A percentile compares a stretch with the other conserved stretches of the same genome.
phyloP scores from a whole-genome alignment of 2,329 filamentous ascomycete genomes.

The Stagonosporopsis rhizophila region DNA sequence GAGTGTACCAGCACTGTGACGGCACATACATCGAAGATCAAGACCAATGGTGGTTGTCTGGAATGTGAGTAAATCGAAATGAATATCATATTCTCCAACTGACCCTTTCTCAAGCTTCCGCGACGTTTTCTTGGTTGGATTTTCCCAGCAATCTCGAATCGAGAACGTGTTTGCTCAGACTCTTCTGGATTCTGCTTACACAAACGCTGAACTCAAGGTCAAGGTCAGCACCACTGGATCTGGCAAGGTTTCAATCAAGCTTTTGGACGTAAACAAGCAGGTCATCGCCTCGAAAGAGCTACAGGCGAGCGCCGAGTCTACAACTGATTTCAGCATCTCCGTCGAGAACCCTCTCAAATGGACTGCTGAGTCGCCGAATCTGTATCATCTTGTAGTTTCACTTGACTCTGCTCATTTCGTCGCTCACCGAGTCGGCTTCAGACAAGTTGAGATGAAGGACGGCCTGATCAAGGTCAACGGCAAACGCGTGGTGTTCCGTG shows the following conservation, averaged over 20 bases:
- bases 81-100: background rate
- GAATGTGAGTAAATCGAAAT: slow-evolving; percentile 45
- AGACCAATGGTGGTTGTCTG: slow-evolving; percentile 73
- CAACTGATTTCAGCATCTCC: slow-evolving; percentile 47
- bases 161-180: slow-evolving; percentile 66
- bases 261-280: slow-evolving; percentile 54
- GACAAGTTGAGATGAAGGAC: slow-evolving; percentile 67
- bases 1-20: slow-evolving; percentile 75
- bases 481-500: slow-evolving; percentile 65
- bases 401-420: slow-evolving; percentile 53
- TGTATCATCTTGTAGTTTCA: slow-evolving; percentile 63
- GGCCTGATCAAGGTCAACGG: slow-evolving; percentile 70
- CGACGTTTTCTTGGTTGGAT: slow-evolving; percentile 68
- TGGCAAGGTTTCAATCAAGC: slow-evolving; percentile 52
- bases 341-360: slow-evolving; percentile 67
- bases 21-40: slow-evolving; percentile 74
- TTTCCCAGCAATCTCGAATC: slow-evolving; percentile 60
- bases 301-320: slow-evolving; percentile 22
- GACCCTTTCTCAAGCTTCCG: slow-evolving; percentile 63
- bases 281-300: slow-evolving; percentile 21
- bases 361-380: slow-evolving; percentile 71
- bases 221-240: slow-evolving; percentile 53
- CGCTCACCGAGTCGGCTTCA: slow-evolving; percentile 67
- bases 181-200: slow-evolving; percentile 60
- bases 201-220: slow-evolving; percentile 59